Base-by-base conservation (phyloP, 2,329 filamentous ascomycete genomes). In the Fusarium sp. region DNA sequence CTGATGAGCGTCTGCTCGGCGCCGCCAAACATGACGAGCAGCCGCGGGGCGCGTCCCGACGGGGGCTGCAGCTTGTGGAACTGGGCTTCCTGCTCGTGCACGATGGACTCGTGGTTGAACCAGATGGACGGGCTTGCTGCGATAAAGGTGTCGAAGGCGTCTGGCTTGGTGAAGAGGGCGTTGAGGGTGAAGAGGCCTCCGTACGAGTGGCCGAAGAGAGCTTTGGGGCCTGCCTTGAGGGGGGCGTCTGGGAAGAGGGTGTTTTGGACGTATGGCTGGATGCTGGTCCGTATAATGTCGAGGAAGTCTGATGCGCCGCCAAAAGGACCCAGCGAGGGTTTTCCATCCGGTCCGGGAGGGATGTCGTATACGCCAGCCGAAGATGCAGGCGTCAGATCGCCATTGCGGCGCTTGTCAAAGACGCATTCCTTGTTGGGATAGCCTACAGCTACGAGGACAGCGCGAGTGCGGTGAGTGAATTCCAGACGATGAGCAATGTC, bases 161-260 rank as follows among this genome's bases (percentile, higher is more conserved):
- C 64, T 0, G 79, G 76, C 4, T 71, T 70, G 0, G 74, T 78
- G 53, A 80, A 78, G 0, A 83, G 71, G 0, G 77, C 71, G 50
- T 82, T 79, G 0, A 84, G 71, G 3, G 75, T 69, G 39, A 83
- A 83, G 0, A 84, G 66, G 0, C 80, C 81, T 3, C 80, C 81
- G 36, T 80, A 82, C 0, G 81, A 83, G 53, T 84, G 81, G 0
- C 81, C 81, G 26, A 77, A 82, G 1, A 84, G 70, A 0, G 78
- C 81, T 35, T 79, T 79, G n/a, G 74, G 74, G 0, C 70, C 65
- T 10, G 76, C 67, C 67, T 65, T 45, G 72, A 79, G 22, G 55
- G 70, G 11, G 2, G 58, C 24, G n/a, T 64, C 11, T 1, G 62
- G 55, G 46, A 75, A 73, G 11, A 74, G 43, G 0, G 46, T 60